These are phyloP conservation scores for Colletotrichum musae DNA, from an alignment of 2,329 filamentous ascomycete genomes.

Conservation along the genomic window DNA sequence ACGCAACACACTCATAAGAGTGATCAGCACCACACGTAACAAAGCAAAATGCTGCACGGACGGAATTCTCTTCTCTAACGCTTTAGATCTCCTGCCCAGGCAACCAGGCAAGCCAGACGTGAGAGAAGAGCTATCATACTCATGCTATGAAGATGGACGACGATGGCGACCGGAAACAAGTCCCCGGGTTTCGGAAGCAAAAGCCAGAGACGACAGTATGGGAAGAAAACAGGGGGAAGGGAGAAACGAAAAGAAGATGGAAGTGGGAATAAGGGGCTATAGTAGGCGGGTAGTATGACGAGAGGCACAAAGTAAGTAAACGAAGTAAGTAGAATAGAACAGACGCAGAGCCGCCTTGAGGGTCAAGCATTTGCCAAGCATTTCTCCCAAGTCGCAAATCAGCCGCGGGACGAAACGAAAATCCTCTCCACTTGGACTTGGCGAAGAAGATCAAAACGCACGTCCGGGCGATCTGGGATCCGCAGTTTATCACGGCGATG, in stretches of 20 bases:
- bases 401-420: slow-evolving; percentile 30
- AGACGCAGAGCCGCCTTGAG: slow-evolving; percentile 26
- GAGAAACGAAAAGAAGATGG: background rate
- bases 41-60: background rate
- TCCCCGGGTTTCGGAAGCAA: background rate
- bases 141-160: background rate
- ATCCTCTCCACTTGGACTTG: slow-evolving; percentile 25
- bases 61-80: background rate
- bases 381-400: slow-evolving; percentile 23
- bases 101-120: background rate
- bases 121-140: background rate
- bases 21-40: background rate
- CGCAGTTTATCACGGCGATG: slow-evolving; percentile 14
- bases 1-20: background rate
- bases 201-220: too few relatives aligned
- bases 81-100: background rate
- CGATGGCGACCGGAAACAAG: background rate
- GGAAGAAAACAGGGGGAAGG: background rate
- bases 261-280: background rate
- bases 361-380: slow-evolving; percentile 34
- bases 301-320: background rate
- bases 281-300: background rate
- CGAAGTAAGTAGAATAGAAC: background rate
- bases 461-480: slow-evolving; percentile 17
- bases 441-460: slow-evolving; percentile 34